Evolutionary conservation across 768 basidiomycete species (phyloP).

Genomic region (Termitomyces sp.): DNA sequence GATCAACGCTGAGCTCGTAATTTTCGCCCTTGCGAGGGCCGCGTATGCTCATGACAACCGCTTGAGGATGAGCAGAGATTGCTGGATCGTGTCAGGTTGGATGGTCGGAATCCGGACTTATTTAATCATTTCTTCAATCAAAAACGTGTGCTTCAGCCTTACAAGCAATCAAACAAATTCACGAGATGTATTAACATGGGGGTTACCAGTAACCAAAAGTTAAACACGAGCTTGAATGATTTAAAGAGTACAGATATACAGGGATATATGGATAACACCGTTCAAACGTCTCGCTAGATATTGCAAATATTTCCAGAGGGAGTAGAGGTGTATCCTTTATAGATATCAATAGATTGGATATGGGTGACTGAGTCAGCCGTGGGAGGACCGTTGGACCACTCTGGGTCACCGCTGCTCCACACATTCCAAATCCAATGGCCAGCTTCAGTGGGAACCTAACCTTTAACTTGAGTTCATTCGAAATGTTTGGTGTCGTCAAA

Average conservation of each 20-base stretch:
- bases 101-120: conserved; percentile 11
- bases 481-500: background rate
- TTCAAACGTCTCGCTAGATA: conserved; percentile 4
- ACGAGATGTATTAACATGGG: background rate
- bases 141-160: background rate
- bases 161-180: background rate
- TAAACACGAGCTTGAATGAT: background rate
- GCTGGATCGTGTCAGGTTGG: background rate
- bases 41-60: conserved; percentile 43
- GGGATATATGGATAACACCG: too few species aligned
- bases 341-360: conserved; percentile 29
- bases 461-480: background rate
- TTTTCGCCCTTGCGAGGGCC: conserved; percentile 83
- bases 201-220: background rate
- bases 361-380: conserved; percentile 27
- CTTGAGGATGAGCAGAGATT: background rate
- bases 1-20: conserved; percentile 93
- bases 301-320: conserved; percentile 19
- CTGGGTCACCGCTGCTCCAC: conserved; percentile 28
- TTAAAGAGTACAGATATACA: background rate
- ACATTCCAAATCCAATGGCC: conserved; percentile 30
- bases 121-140: background rate
- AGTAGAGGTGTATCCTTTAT: conserved; percentile 24
- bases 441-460: conserved; percentile 23
- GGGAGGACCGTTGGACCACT: conserved; percentile 32